A percentile compares a stretch with the other conserved stretches of the same genome.
Conservation (phyloP, 306 rosid species). For the Casuarina equisetifolia region DNA sequence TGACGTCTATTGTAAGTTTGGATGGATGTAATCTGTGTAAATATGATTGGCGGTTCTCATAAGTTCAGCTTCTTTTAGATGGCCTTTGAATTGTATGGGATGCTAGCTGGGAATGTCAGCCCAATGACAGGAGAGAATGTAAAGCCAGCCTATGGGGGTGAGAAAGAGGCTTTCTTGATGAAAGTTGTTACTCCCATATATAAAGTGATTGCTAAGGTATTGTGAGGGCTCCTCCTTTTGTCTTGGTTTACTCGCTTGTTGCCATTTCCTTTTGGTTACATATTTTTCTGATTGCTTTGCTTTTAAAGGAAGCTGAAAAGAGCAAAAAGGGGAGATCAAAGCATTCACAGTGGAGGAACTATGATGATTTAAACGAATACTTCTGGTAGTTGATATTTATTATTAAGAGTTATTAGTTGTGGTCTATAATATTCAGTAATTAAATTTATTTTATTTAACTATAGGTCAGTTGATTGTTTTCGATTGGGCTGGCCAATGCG, state of each 20-base stretch:
- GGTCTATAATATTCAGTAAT: conserved; percentile 17
- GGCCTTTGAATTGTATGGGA: conserved; percentile 98
- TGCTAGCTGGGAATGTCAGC: conserved; percentile 98
- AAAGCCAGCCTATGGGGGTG: conserved; percentile 99
- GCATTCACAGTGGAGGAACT: conserved; percentile 99
- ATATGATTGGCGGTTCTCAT: conserved; percentile 19
- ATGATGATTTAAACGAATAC: conserved; percentile 94
- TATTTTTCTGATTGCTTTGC: conserved; percentile 23
- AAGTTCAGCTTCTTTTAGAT: conserved; percentile 53
- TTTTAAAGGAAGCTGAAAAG: conserved; percentile 69
- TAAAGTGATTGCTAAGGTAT: conserved; percentile 86
- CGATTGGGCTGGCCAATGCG: conserved; percentile 99
- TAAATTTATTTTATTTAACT: conserved; percentile 31
- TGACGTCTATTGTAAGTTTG: background rate
- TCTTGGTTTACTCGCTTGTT: conserved; percentile 12
- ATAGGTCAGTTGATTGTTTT: conserved; percentile 93
- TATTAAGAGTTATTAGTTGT: conserved; percentile 6
- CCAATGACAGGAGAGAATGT: conserved; percentile 97
- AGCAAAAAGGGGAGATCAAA: conserved; percentile 88
- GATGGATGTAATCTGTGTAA: background rate
- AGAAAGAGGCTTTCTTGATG: conserved; percentile 80
- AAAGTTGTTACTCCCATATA: conserved; percentile 97
- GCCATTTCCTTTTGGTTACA: conserved; percentile 14
- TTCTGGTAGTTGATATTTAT: conserved; percentile 60
- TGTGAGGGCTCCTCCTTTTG: conserved; percentile 6